Conservation (phyloP, 805 yeast species). For the Lipomyces starkeyi region DNA sequence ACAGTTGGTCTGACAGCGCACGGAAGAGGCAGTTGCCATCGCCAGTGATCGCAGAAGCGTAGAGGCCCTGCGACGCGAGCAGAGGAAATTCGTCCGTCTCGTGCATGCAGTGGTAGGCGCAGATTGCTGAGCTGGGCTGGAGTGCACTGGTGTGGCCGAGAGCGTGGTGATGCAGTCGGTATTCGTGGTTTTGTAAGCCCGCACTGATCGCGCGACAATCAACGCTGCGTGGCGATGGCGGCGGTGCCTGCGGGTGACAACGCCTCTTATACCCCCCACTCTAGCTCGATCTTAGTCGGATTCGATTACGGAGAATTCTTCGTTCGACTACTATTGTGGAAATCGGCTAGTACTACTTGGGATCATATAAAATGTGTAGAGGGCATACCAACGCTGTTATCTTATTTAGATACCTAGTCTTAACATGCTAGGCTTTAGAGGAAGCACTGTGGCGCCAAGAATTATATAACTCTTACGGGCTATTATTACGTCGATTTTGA, state of each 20-base stretch:
- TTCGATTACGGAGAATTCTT: too few relatives aligned
- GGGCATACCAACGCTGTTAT: not conserved
- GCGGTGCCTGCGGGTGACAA: too few relatives aligned
- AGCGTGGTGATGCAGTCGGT: not conserved
- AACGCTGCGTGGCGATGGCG: not conserved
- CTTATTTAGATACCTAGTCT: not conserved
- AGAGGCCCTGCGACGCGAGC: constrained; percentile 45
- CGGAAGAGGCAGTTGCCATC: constrained; percentile 54
- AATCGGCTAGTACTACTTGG: too few relatives aligned
- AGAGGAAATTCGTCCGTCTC: constrained; percentile 46
- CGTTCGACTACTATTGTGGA: not conserved
- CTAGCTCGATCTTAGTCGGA: too few relatives aligned
- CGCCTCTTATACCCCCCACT: not conserved
- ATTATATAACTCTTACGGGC: too few relatives aligned
- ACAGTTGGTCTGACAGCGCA: constrained; percentile 50
- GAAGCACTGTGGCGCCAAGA: not conserved
- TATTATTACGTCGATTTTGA: not conserved
- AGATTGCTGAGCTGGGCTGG: not conserved
- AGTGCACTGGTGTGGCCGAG: not conserved
- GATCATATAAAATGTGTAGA: not conserved
- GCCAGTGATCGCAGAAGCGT: constrained; percentile 49
- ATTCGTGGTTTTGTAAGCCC: not conserved
- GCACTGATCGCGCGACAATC: too few relatives aligned
- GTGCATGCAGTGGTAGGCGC: constrained; percentile 1
- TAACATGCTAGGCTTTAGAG: not conserved